Evolutionary conservation across 139 green algal genomes (phyloP).

Genomic region (Chlamydomonas applanata): DNA sequence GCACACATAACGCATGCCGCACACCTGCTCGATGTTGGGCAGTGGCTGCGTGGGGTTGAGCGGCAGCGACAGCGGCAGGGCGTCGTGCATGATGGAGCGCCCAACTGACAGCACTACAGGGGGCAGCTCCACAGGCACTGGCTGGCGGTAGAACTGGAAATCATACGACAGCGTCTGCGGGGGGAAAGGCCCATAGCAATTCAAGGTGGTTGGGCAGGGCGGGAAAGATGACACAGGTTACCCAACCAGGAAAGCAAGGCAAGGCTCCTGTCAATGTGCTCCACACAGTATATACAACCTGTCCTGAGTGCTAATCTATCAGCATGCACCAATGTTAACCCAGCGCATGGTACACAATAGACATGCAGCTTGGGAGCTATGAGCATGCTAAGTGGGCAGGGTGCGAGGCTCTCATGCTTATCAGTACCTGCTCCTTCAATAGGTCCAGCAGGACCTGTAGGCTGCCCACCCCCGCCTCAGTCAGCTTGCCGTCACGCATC

Average conservation of each 20-base stretch:
- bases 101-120: conserved; percentile 51
- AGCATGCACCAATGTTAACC: no score
- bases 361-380: no score
- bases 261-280: no score
- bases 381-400: no score
- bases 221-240: no score
- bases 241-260: no score
- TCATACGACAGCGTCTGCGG: conserved; percentile 63
- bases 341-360: no score
- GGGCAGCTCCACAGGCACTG: conserved; percentile 53
- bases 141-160: conserved; percentile 68
- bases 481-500: conserved; percentile 57
- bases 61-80: conserved; percentile 34
- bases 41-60: conserved; percentile 29
- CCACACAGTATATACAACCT: no score
- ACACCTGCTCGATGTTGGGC: conserved; percentile 1
- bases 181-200: not conserved
- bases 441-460: conserved; percentile 58
- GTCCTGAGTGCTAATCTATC: no score
- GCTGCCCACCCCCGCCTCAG: conserved; percentile 50
- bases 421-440: conserved; percentile 22
- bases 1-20: no score
- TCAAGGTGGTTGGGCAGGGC: no score
- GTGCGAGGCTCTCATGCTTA: not conserved
- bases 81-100: conserved; percentile 43